Evolutionary conservation across 495 filamentous ascomycete genomes (phyloP), one percentile per base, ranked within the genome.

Genomic region (Penicillium cinerascens): DNA sequence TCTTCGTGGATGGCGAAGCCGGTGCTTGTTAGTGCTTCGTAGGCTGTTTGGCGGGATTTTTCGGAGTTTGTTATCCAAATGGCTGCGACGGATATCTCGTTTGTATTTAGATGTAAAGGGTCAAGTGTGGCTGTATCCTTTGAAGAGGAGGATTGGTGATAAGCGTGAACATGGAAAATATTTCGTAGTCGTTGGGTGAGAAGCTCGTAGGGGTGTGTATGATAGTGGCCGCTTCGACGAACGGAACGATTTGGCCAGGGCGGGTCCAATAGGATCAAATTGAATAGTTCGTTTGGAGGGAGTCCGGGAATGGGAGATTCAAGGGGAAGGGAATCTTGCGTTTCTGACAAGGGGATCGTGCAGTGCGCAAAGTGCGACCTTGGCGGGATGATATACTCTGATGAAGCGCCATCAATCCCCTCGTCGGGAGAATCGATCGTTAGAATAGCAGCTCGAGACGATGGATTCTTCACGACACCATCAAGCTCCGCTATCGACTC

Each of bases 201-300:
- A 8, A 47, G 6, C 4, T 70, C 63, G 42, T 73, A 70, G 8
- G 71, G 58, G 11, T 76, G 72, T n/a, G 81, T 85, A 1, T 63
- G 55, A 67, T 97, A 97, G 17, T 79, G 75, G 13, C 71, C 69
- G 44, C 85, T 86, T 16, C 92, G 82, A 46, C 79, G 79, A 9
- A 86, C 93, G 20, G 91, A 96, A n/a, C 82, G 79, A 62, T 96
- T 97, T 2, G 89, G 86, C 92, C 92, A 98, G 3, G 93, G 93
- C 17, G 93, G 93, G 64, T 97, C 93, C 7, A 97, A 78, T 21
- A 96, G 68, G 42, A 97, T 80, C 35, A 96, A 73, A 63, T 92
- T 78, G 70, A 96, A 96, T 47, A 73, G 69, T 4, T 69, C 63
- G 16, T 50, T 27, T 11, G 4, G 16, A 6, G 60, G 44, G 1